A percentile compares a stretch with the other conserved stretches of the same genome.
Conservation (phyloP, 1,139 yeast species). For the Blastobotrys indianensis region DNA sequence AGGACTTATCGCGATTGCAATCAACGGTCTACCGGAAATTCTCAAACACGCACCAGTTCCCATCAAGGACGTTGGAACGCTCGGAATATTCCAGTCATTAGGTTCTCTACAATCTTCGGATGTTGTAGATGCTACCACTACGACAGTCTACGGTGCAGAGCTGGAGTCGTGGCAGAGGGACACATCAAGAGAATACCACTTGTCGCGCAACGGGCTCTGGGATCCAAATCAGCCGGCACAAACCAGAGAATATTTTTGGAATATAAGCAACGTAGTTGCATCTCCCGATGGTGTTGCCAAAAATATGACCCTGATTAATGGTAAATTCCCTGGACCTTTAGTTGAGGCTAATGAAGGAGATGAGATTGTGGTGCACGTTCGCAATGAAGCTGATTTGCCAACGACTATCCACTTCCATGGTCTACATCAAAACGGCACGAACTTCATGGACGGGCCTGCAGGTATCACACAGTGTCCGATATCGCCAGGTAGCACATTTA, state of each 20-base stretch:
- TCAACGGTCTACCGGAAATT: too few species aligned
- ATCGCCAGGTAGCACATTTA: conserved; percentile 63
- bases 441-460: conserved; percentile 78
- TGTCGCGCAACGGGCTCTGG: conserved; percentile 20
- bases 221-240: conserved; percentile 15
- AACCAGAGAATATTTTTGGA: conserved; percentile 48
- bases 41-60: too few species aligned
- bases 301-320: conserved; percentile 64
- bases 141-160: conserved; percentile 21
- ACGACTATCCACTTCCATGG: conserved; percentile 86
- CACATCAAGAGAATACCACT: conserved; percentile 26
- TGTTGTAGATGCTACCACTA: too few species aligned
- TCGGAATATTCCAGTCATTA: too few species aligned
- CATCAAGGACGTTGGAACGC: too few species aligned
- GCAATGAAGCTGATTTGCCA: conserved; percentile 53
- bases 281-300: conserved; percentile 61
- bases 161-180: conserved; percentile 29
- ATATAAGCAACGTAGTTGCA: conserved; percentile 54
- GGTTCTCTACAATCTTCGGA: too few species aligned
- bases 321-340: conserved; percentile 71
- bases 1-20: too few species aligned
- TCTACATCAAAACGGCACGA: conserved; percentile 59
- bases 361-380: conserved; percentile 51
- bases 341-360: conserved; percentile 63
- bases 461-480: conserved; percentile 79